Conservation (phyloP, 176 grass and related monocot species). For the Juncus effusus region DNA sequence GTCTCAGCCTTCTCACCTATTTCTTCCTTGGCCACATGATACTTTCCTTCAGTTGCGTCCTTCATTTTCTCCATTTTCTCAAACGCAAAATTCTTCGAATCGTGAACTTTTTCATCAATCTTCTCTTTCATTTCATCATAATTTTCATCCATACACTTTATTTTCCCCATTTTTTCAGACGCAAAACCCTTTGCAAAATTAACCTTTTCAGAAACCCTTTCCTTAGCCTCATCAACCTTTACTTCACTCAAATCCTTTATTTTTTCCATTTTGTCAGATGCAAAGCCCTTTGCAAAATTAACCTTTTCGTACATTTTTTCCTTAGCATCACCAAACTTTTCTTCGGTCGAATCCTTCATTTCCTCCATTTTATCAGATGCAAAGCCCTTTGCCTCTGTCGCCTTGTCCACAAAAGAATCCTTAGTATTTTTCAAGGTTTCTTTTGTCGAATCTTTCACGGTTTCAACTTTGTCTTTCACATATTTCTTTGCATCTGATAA, state of each 20-base stretch:
- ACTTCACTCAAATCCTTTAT: constrained; percentile 5
- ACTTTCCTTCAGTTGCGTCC: constrained; percentile 8
- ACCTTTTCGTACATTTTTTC: constrained; percentile 19
- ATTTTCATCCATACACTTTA: too few species aligned
- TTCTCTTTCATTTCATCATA: background rate
- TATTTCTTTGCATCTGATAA: constrained; percentile 14
- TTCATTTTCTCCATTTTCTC: constrained; percentile 21
- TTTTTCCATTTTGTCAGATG: constrained; percentile 16
- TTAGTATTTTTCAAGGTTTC: constrained; percentile 13
- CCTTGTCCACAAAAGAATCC: constrained; percentile 11
- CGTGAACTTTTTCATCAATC: background rate
- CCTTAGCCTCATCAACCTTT: constrained; percentile 7
- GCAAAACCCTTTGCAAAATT: background rate
- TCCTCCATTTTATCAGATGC: constrained; percentile 23
- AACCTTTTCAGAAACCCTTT: constrained; percentile 1
- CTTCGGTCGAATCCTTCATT: constrained; percentile 14
- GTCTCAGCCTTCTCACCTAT: background rate
- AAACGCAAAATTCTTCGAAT: constrained; percentile 15
- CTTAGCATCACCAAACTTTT: constrained; percentile 22
- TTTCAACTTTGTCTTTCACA: constrained; percentile 20
- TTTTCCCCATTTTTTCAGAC: too few species aligned
- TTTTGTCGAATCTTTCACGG: background rate
- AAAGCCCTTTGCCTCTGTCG: background rate
- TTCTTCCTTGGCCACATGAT: constrained; percentile 25
- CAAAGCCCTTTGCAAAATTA: constrained; percentile 6